Conservation (phyloP, 768 basidiomycete species). For the Boletus speciosus region DNA sequence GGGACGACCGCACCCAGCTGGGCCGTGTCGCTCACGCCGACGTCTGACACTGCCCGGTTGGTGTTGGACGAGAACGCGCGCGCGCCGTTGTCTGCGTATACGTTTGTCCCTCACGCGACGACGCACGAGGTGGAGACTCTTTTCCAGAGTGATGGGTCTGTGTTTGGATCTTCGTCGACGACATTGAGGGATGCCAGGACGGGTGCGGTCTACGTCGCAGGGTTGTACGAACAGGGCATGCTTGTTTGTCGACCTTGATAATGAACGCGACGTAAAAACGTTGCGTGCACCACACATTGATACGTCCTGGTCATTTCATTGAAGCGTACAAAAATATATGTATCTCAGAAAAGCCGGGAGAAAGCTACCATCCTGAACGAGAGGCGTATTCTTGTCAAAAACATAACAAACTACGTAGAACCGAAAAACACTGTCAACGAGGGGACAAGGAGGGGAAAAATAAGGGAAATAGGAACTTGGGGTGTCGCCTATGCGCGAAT, state of each 20-base stretch:
- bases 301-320: background rate
- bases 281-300: background rate
- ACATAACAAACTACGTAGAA: background rate
- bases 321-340: slow-evolving; percentile 14
- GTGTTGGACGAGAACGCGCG: background rate
- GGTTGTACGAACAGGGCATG: slow-evolving; percentile 56
- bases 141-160: slow-evolving; percentile 72
- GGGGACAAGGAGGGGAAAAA: background rate
- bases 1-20: slow-evolving; percentile 51
- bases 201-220: slow-evolving; percentile 50
- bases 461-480: background rate
- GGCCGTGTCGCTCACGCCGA: slow-evolving; percentile 46
- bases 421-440: background rate
- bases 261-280: background rate
- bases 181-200: slow-evolving; percentile 48
- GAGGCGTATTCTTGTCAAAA: slow-evolving; percentile 5
- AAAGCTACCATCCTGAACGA: background rate
- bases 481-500: slow-evolving; percentile 19
- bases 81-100: slow-evolving; percentile 43
- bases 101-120: slow-evolving; percentile 35
- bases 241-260: slow-evolving; percentile 44
- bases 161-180: slow-evolving; percentile 53
- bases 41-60: background rate
- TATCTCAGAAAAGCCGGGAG: background rate
- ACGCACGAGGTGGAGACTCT: slow-evolving; percentile 52